Conservation (phyloP, 345 rosid species). For the Populus davidiana region DNA sequence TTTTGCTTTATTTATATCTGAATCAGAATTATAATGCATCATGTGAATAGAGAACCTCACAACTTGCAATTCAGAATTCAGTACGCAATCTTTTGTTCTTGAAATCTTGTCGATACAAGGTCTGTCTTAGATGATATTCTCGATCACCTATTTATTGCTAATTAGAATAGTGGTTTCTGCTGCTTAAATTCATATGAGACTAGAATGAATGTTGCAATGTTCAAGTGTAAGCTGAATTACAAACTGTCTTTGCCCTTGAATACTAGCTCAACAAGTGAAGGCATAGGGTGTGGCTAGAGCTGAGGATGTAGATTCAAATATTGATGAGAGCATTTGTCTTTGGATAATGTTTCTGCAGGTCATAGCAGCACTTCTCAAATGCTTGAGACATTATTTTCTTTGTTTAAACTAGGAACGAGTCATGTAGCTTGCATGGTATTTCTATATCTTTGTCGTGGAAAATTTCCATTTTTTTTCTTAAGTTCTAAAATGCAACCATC, state of each 20-base stretch:
- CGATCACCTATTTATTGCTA: not conserved
- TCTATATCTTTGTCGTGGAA: not conserved
- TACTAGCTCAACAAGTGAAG: not conserved
- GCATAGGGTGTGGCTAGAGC: not conserved
- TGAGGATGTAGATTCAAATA: too few species aligned
- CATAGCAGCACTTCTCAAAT: not conserved
- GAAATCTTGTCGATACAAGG: not conserved
- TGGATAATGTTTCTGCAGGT: not conserved
- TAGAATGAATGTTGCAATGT: not conserved
- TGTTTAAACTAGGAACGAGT: not conserved
- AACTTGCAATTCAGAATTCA: not conserved
- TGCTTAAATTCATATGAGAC: not conserved
- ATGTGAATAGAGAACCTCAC: not conserved
- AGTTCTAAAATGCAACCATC: slow-evolving; percentile 4
- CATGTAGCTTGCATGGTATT: not conserved
- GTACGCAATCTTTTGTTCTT: not conserved
- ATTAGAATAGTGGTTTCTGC: not conserved
- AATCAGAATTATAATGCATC: not conserved
- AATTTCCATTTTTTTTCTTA: not conserved
- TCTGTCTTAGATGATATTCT: not conserved
- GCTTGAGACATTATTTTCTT: not conserved
- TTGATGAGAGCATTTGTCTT: not conserved
- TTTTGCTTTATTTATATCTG: not conserved
- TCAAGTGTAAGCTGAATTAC: not conserved
- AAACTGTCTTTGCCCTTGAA: not conserved